Evolutionary conservation across 139 green algal genomes (phyloP), one percentile per base, ranked within the genome.

Genomic region (Chlamydomonas applanata): DNA sequence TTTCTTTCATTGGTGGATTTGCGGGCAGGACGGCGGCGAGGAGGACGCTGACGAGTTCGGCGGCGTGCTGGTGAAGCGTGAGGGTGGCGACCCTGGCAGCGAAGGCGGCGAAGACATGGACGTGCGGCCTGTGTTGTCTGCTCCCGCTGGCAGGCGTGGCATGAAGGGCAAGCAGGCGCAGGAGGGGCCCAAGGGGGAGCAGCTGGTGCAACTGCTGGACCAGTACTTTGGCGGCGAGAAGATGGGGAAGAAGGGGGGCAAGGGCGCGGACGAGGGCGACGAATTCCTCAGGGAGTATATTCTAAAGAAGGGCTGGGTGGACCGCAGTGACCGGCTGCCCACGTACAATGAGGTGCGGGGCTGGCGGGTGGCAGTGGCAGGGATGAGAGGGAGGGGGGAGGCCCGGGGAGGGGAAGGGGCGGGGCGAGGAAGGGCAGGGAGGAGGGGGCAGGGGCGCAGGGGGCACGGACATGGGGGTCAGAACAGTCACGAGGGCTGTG

Each of bases 221-320:
- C 78, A 80, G 24, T 97, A 94, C 77, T 97, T 98, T 86, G 88
- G 87, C 2, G 25, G 24, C 32, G 52, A 11, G 13, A 30, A 78
- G 56, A 44, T 79, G 19, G 29, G 44, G n/a, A 25, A 72, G 19
- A 20, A 69, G 16, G 45, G 30, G 3, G 69, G 34, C 44, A 34
- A 54, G 1, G 64, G n/a, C 22, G 74, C 74, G 32, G 72, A 68
- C 34, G 49, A 86, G 66, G 85, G 81, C 14, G 91, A 95, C 53
- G 69, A 64, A 14, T 98, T 98, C 77, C 83, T 98, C 4, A 91
- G 90, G 77, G n/a, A 86, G 4, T 98, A 92, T 83, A 88, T 98
- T 44, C 53, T 91, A 30, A 89, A 89, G 67, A 91, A 89, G 79
- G 79, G 79, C 69, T 85, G 79, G 79, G 74, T 85, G 70, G 79